Percentiles rank a stretch among this genome's conserved stretches.
Conservation (phyloP, 208 protist genomes). For the Leptomonas pyrrhocoris region DNA sequence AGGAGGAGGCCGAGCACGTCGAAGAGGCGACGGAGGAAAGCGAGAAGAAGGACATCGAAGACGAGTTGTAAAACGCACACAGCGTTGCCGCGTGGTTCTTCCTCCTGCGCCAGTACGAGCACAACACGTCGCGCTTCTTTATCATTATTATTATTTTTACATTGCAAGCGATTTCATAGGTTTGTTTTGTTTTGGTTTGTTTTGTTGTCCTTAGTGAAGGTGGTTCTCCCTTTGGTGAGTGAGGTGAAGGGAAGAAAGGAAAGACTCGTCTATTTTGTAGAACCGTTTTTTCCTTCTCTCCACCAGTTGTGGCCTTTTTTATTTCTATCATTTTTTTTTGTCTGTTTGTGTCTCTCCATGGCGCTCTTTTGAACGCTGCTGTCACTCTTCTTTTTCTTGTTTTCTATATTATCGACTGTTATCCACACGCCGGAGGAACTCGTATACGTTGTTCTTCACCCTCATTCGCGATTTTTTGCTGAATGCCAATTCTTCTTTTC, state of each 20-base stretch:
- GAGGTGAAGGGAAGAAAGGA: no score
- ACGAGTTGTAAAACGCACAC: constrained; percentile 1
- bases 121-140: background rate
- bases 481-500: no score
- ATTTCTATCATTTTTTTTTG: constrained; percentile 4
- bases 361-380: background rate
- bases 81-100: background rate
- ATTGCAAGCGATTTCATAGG: background rate
- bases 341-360: background rate
- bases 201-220: background rate
- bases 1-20: no score
- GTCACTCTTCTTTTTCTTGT: no score
- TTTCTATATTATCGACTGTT: constrained; percentile 3
- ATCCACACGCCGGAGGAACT: no score
- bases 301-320: no score
- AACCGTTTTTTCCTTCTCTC: no score
- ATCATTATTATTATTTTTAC: background rate
- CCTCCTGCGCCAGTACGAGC: background rate
- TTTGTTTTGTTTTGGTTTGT: no score
- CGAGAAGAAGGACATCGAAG: background rate
- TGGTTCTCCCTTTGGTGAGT: no score
- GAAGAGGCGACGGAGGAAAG: background rate
- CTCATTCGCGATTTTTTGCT: no score
- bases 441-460: no score
- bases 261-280: no score